phyloP scores from a whole-genome alignment of 2,329 filamentous ascomycete genomes.

The Fusarium sp. region DNA sequence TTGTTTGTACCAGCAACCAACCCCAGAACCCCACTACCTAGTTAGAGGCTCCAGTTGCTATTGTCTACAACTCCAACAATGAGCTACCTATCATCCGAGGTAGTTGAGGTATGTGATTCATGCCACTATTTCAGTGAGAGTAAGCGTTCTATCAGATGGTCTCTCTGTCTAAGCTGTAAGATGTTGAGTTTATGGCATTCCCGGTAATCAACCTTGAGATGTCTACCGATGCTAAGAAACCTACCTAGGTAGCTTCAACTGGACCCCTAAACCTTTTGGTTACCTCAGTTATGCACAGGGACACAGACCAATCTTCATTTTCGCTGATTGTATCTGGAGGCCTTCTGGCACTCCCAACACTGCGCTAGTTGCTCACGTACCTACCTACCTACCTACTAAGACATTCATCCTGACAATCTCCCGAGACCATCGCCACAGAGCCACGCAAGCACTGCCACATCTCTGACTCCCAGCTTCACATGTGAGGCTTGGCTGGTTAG shows the following conservation, averaged over 20 bases:
- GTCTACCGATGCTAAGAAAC: neutral
- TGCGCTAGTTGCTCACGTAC: neutral
- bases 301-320: neutral
- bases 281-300: neutral
- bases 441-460: constrained; percentile 32
- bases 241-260: neutral
- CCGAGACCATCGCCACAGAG: constrained; percentile 23
- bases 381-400: neutral
- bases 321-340: neutral
- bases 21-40: constrained; percentile 24
- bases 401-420: neutral
- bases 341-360: neutral
- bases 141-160: neutral
- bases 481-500: neutral
- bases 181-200: neutral
- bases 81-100: neutral
- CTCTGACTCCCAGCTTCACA: neutral
- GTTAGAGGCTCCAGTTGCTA: neutral
- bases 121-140: neutral
- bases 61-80: constrained; percentile 2
- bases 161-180: neutral
- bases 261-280: neutral
- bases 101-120: neutral
- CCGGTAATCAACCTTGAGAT: neutral
- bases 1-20: constrained; percentile 34